These are phyloP conservation scores for Amanita exitialis DNA, from an alignment of 768 basidiomycete genomes.

Conservation along the genomic window DNA sequence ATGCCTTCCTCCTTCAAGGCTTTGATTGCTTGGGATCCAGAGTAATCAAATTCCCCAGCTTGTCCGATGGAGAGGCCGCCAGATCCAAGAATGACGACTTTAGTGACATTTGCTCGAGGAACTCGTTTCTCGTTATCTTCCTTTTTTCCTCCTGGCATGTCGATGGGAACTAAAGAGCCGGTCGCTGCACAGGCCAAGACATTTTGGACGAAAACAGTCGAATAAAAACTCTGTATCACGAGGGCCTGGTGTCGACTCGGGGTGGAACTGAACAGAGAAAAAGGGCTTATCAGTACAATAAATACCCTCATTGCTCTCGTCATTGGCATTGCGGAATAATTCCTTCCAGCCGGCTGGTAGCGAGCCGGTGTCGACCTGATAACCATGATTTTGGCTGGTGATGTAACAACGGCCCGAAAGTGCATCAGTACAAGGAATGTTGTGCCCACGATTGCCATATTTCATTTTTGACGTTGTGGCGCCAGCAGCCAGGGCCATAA, in stretches of 20 bases:
- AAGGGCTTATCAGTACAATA: conserved; percentile 89
- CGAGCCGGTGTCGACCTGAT: conserved; percentile 77
- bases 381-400: conserved; percentile 98
- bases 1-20: conserved; percentile 98
- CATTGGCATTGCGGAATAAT: conserved; percentile 94
- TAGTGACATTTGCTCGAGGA: conserved; percentile 71
- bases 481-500: conserved; percentile 90
- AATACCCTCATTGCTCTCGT: conserved; percentile 95
- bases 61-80: conserved; percentile 98
- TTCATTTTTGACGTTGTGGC: conserved; percentile 98
- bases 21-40: conserved; percentile 98
- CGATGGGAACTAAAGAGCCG: conserved; percentile 43
- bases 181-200: conserved; percentile 64
- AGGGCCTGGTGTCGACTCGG: conserved; percentile 93
- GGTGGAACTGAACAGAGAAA: conserved; percentile 99
- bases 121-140: conserved; percentile 71
- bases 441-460: conserved; percentile 98
- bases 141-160: conserved; percentile 71
- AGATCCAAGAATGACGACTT: conserved; percentile 95
- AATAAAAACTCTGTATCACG: conserved; percentile 98
- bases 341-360: conserved; percentile 86
- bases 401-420: conserved; percentile 96
- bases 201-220: conserved; percentile 90
- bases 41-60: conserved; percentile 99
- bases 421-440: conserved; percentile 93